Percentiles rank a stretch among this genome's conserved stretches.
These are phyloP conservation scores for Penicillium bialowiezense DNA, from an alignment of 495 filamentous ascomycete species.

Conservation along the genomic window DNA sequence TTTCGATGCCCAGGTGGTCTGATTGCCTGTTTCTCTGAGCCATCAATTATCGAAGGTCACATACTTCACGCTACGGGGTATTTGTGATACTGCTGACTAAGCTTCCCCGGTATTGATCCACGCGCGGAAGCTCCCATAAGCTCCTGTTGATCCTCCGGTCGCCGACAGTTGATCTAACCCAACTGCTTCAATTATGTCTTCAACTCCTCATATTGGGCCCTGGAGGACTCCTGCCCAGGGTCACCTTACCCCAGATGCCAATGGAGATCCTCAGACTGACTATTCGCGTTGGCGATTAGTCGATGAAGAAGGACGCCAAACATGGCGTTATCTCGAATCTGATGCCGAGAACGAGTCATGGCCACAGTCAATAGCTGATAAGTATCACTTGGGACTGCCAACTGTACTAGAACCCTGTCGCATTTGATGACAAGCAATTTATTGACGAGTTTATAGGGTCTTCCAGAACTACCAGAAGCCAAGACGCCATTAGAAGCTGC, in stretches of 20 bases:
- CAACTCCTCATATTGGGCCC: slow-evolving; percentile 31
- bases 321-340: slow-evolving; percentile 86
- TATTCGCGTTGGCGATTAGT: slow-evolving; percentile 77
- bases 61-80: slow-evolving; percentile 24
- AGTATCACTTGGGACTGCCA: slow-evolving; percentile 75
- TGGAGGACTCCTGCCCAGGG: slow-evolving; percentile 43
- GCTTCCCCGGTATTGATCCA: slow-evolving; percentile 13
- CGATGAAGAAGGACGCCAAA: slow-evolving; percentile 80
- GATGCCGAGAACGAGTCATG: slow-evolving; percentile 72
- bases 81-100: slow-evolving; percentile 25
- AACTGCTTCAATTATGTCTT: slow-evolving; percentile 21
- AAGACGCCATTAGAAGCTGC: slow-evolving; percentile 73
- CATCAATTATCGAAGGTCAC: not conserved
- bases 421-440: not conserved
- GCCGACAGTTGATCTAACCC: slow-evolving; percentile 1
- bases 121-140: not conserved
- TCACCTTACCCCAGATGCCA: slow-evolving; percentile 35
- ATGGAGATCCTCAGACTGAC: slow-evolving; percentile 62
- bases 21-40: too few species aligned
- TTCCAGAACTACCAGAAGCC: slow-evolving; percentile 67
- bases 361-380: slow-evolving; percentile 84
- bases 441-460: slow-evolving; percentile 47
- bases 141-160: slow-evolving; percentile 13
- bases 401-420: slow-evolving; percentile 41
- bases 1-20: too few species aligned